phyloP scores from a whole-genome alignment of 164 flowering plant species.

The Cinnamomum chago region DNA sequence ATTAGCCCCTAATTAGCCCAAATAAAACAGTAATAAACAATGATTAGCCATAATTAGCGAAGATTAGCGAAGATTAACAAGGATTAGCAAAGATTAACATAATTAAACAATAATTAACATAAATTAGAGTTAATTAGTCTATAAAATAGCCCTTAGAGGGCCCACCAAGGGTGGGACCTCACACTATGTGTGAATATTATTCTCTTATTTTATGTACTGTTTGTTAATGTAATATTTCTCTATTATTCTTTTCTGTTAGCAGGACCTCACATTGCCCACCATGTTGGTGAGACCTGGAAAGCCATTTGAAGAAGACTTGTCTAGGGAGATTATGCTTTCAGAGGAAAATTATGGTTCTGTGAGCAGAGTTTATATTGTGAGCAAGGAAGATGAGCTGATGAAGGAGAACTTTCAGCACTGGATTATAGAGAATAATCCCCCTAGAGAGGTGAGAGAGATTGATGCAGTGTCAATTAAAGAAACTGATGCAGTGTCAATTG shows the following conservation, averaged over 20 bases:
- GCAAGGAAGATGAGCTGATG: constrained; percentile 12
- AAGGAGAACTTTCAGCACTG: constrained; percentile 21
- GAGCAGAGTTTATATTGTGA: constrained; percentile 13
- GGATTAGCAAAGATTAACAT: no score
- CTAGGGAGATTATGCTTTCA: neutral
- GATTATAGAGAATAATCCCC: constrained; percentile 22
- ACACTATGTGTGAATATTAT: neutral
- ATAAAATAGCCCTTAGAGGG: no score
- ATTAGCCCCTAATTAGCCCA: no score
- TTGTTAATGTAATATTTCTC: no score
- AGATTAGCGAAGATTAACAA: no score
- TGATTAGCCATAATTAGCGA: no score
- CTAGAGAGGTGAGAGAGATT: constrained; percentile 28
- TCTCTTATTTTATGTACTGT: neutral
- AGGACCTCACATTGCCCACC: constrained; percentile 18
- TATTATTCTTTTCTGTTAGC: neutral
- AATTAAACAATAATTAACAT: no score
- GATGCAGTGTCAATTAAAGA: no score
- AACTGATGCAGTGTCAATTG: no score
- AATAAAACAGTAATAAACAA: no score
- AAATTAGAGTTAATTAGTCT: no score
- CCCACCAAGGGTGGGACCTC: no score
- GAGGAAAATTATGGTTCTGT: constrained; percentile 20
- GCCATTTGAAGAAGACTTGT: constrained; percentile 1
- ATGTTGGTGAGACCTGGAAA: constrained; percentile 11